Evolutionary conservation across 2,329 filamentous ascomycete species (phyloP), one percentile per base, ranked within the genome.

Genomic region (Fusarium penzigii): DNA sequence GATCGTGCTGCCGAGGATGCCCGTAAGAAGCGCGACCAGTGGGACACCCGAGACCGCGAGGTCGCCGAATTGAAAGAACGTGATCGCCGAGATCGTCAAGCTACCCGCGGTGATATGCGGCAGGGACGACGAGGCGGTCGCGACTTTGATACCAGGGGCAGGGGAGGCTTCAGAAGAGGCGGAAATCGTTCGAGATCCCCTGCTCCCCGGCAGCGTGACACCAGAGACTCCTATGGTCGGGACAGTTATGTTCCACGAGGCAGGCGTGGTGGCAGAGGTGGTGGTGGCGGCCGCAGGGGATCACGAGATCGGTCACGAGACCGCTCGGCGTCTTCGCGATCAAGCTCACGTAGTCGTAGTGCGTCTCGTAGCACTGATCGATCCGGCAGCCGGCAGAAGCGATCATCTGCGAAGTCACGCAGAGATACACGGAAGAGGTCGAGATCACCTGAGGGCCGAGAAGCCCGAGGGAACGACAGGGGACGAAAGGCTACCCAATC

Each of bases 1-100:
- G 91, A 94, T 62, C 89, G 87, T 69, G 87, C 87, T 41, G 89
- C 89, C 29, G 89, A 94, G 67, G 86, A 89, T 66, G 83, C 85
- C 29, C 86, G 87, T 49, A 82, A 81, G 48, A 84, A 86, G 63
- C 85, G 87, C 58, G 88, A 93, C 65, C 83, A 87, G 50, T 82
- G 89, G 53, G 82, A 86, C 61, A 79, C 83, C 45, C 85, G 89
- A 51, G 89, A 94, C 54, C 84, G 85, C 55, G 87, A 91, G 47
- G 65, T 90, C 40, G 82, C 87, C 57, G 79, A 80, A 39, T 76
- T 90, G 48, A 83, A 89, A 66, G 85, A 88, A 51, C 80, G 81
- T 51, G 86, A 89, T 48, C 78, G 80, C 44, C 75, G 79, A 53
- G 79, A 81, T 43, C 74, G 80, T 57, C 73, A 77, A 48, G 75